A percentile compares a stretch with the other conserved stretches of the same genome.
Conservation (phyloP, 108 stramenopile species). For the Ochromonas danica region DNA sequence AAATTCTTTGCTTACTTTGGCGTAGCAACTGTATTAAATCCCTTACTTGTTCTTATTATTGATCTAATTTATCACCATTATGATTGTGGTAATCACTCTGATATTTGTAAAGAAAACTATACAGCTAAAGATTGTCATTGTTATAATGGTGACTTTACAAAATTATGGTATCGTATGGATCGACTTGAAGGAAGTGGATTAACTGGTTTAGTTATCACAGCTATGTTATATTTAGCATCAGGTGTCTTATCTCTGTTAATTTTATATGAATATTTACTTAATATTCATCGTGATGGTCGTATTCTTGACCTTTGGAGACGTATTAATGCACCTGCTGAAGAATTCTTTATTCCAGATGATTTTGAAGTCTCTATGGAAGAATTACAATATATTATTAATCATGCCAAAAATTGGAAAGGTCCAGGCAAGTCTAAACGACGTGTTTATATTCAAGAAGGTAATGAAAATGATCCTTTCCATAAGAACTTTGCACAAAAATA, state of each 20-base stretch:
- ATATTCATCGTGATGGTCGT: conserved; percentile 61
- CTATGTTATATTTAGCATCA: conserved; percentile 39
- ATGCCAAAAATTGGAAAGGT: conserved; percentile 41
- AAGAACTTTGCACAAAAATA: conserved; percentile 26
- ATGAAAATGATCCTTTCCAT: conserved; percentile 36
- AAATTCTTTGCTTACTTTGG: conserved; percentile 55
- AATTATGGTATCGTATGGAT: conserved; percentile 52
- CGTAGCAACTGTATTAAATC: conserved; percentile 46
- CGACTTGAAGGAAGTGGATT: conserved; percentile 47
- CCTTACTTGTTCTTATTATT: conserved; percentile 40
- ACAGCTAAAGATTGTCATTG: conserved; percentile 43
- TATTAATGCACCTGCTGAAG: conserved; percentile 40
- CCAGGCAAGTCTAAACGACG: conserved; percentile 38
- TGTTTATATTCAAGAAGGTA: conserved; percentile 44
- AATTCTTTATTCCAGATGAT: conserved; percentile 57
- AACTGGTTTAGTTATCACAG: conserved; percentile 45
- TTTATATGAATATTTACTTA: conserved; percentile 52
- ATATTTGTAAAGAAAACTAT: conserved; percentile 41
- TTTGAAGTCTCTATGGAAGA: conserved; percentile 49
- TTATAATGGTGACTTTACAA: conserved; percentile 57
- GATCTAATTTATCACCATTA: conserved; percentile 48
- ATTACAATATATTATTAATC: conserved; percentile 38
- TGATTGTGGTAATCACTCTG: conserved; percentile 29
- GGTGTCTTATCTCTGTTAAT: conserved; percentile 34
- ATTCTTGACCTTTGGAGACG: conserved; percentile 59